A percentile compares a stretch with the other conserved stretches of the same genome.
Evolutionary conservation across 257 asterid genomes (phyloP).

Genomic region (Capsicum baccatum): DNA sequence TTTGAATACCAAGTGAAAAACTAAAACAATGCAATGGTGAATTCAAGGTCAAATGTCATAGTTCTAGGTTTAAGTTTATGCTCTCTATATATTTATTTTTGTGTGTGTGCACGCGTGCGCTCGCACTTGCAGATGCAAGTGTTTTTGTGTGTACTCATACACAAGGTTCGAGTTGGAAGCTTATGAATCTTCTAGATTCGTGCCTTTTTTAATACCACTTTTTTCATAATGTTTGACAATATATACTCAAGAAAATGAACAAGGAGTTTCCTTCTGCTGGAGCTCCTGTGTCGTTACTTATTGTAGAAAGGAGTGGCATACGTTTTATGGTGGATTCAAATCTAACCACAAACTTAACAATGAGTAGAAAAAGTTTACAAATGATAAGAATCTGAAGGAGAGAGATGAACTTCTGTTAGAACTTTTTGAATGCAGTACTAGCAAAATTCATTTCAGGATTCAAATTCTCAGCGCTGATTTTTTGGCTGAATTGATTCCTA

Average conservation of each 20-base stretch:
- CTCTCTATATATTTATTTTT: too few species aligned
- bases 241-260: neutral
- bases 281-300: conserved; percentile 38
- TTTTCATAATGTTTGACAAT: conserved; percentile 10
- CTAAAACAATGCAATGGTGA: neutral
- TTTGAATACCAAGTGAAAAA: neutral
- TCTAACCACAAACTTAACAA: conserved; percentile 14
- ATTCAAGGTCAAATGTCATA: too few species aligned
- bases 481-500: too few species aligned
- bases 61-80: too few species aligned
- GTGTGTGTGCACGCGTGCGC: too few species aligned
- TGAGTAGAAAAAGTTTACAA: conserved; percentile 40
- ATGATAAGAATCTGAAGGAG: conserved; percentile 43
- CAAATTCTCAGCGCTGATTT: too few species aligned
- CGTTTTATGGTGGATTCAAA: conserved; percentile 18
- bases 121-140: too few species aligned
- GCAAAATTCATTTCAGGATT: too few species aligned
- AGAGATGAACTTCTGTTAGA: conserved; percentile 64
- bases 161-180: neutral
- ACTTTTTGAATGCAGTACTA: conserved; percentile 31
- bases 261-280: conserved; percentile 34
- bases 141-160: too few species aligned
- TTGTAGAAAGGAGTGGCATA: conserved; percentile 44
- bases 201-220: neutral
- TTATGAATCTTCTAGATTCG: neutral